Evolutionary conservation across 176 grass and related monocot genomes (phyloP), one percentile per base, ranked within the genome.

Genomic region (Carex parvula): DNA sequence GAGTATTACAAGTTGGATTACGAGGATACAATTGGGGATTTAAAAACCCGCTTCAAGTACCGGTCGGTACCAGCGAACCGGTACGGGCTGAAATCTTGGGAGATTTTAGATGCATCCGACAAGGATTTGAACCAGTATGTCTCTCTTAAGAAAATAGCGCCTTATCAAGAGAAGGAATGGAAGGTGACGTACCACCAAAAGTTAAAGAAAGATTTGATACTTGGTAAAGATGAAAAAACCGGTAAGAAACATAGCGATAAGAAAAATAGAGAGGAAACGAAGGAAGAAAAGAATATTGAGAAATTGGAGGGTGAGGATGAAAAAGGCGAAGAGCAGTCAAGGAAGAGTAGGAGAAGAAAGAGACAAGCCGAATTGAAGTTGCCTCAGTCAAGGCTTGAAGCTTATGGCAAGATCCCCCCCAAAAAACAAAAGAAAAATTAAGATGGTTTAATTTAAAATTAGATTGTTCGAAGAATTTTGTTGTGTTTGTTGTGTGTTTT

Each of bases 1-100:
- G 93, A 99, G 85, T 95, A 99, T 66, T 99, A 95, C 74, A 99
- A 92, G 20, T 84, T 96, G 70, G 97, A 99, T 85, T 96, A 94
- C 35, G 92, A 96, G 79, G 97, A 92, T 79, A 94, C 91, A 66
- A 95, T 99, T 70, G 96, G 91, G 64, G 93, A 99, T 85, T 60
- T 99, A 24, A 99, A 95, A 83, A 99, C 96, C 87, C 84, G 96
- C 29, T 99, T 95, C 85, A 99, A 88, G 85, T 95, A 95, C 48
- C 91, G 88, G 37, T 53, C 91, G 32, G 96, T 95, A 77, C 60
- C 81, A 24, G 85, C 91, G 15, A 95, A 95, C 65, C 84, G 30
- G 87, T 99, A 85, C 74, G 93, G 93, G 6, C 82, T 99, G 77
- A 77, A 39, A 12, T 16, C 88, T 35, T 64, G 58, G 26, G 96